Conservation (phyloP, 441 rosid genomes). For the Capsella rubella region DNA sequence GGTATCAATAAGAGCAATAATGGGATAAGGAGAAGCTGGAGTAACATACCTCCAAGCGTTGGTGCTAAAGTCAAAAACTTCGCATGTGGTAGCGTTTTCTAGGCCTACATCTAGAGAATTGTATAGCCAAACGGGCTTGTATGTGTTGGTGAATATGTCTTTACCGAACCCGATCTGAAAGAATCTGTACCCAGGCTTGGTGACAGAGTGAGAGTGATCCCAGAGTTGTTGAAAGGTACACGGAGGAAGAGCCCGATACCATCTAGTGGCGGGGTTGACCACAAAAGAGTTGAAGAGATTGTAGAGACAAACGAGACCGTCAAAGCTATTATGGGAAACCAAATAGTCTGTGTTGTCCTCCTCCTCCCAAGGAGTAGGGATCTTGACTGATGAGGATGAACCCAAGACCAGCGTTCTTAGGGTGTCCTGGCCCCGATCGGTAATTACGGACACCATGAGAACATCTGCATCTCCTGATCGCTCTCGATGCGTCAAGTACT, state of each 20-base stretch:
- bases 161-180: background rate
- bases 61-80: no score
- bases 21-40: no score
- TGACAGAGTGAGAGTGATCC: no score
- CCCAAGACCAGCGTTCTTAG: no score
- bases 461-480: background rate
- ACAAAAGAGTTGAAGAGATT: background rate
- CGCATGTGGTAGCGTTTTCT: no score
- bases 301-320: slow-evolving; percentile 31
- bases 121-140: no score
- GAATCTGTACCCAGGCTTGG: background rate
- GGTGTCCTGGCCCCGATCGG: no score
- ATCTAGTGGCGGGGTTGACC: slow-evolving; percentile 9
- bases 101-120: no score
- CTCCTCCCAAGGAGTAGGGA: slow-evolving; percentile 14
- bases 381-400: background rate
- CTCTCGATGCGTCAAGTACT: background rate
- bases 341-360: background rate
- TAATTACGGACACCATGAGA: no score
- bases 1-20: no score
- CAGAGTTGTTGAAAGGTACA: background rate
- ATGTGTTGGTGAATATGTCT: no score
- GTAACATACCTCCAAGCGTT: no score
- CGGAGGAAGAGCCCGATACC: slow-evolving; percentile 8
- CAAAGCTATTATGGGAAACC: background rate